Base-by-base conservation (phyloP, 257 asterid species). In the Ilex aquifolium region DNA sequence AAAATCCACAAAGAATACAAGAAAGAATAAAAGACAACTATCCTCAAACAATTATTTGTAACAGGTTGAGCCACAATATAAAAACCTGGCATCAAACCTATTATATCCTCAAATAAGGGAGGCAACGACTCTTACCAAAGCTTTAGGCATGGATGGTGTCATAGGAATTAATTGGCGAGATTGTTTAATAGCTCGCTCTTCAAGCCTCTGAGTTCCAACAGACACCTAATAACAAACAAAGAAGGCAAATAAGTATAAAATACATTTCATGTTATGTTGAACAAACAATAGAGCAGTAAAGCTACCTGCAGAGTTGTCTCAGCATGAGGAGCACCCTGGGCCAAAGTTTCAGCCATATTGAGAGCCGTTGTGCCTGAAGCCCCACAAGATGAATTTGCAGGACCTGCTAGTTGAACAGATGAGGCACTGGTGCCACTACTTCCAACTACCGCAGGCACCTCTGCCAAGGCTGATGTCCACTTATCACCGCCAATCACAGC, bases 171-270 rank as follows among this genome's bases (percentile, higher is more conserved):
- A 80, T 67, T 87, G 97, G 76, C 88, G 82, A 65, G 90, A 85
- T 61, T 92, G 99, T 72, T 88, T 92, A 44, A 89, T 78, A 31
- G 91, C 96, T 83, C 89, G 73, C 61, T 92, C 99, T 76, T 87
- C 96, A 44, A 80, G 85, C 68, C 95, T 85, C 69, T 84, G 98
- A 49, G 79, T 72, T 68, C 81, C 96, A 73, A 74, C 64, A 64
- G 90, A 73, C 71, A 80, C 55, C 99, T 91, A 75, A 42, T 69
- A 50, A 42, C 68, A 62, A 67, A 29, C 31, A 65, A 56, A 65
- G 57, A 55, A 8, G 13, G 44, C 13, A 32, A 1, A 68, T 71
- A 42, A 76, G 76, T 59, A 65, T 64, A 64, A 36, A 55, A 17
- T 31, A 39, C 44, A 53, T 36, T 65, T 46, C 31, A n/a, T 0